Conservation (phyloP, 306 rosid species). For the Canavalia gladiata region DNA sequence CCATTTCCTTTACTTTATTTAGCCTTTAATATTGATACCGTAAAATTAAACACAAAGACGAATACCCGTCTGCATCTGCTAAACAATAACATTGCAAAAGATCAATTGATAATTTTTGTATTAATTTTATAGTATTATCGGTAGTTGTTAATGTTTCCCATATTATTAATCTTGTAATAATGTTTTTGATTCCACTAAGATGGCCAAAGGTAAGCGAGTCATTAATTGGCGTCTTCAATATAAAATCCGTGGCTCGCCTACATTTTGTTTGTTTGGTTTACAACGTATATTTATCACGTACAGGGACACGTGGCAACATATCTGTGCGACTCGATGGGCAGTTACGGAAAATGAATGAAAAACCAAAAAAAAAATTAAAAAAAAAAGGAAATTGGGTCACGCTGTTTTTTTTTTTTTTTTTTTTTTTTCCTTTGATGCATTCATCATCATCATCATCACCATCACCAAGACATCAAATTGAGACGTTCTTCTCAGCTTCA, state of each 20-base stretch:
- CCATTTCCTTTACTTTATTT: too few species aligned
- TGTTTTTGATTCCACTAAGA: constrained; percentile 9
- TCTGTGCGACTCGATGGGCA: constrained; percentile 22
- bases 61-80: too few species aligned
- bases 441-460: constrained; percentile 44
- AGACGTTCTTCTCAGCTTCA: constrained; percentile 57
- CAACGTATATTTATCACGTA: too few species aligned
- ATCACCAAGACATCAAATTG: constrained; percentile 45
- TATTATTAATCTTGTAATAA: background rate
- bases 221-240: constrained; percentile 15
- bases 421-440: constrained; percentile 35
- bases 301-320: constrained; percentile 26
- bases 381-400: background rate
- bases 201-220: background rate
- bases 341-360: constrained; percentile 16
- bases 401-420: constrained; percentile 29
- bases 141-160: background rate
- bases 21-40: too few species aligned
- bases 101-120: background rate
- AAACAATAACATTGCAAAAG: background rate
- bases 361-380: background rate
- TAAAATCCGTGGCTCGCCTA: background rate
- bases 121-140: background rate
- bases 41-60: too few species aligned
- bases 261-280: background rate